Percentiles rank a stretch among this genome's conserved stretches.
Evolutionary conservation across 2,329 filamentous ascomycete species (phyloP).

Genomic region (Kalmusia sp.): DNA sequence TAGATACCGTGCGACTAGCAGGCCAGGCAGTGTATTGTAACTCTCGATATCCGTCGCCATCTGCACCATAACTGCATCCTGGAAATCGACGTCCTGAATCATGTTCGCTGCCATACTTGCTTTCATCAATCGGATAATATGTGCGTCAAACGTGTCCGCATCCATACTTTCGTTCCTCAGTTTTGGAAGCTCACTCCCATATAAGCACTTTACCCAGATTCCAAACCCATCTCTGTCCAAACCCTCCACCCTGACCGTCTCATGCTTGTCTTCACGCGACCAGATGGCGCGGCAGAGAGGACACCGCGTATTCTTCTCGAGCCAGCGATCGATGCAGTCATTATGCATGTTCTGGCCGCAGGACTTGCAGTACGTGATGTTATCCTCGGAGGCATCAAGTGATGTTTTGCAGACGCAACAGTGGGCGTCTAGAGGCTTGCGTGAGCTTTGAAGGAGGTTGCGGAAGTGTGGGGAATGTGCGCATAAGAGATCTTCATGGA

Average conservation of each 20-base stretch:
- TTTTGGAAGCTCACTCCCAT: background rate
- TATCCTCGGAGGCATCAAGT: background rate
- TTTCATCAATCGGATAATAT: background rate
- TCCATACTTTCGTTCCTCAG: background rate
- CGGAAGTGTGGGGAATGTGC: background rate
- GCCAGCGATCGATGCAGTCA: background rate
- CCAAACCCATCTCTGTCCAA: background rate
- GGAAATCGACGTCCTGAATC: background rate
- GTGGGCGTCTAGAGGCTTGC: background rate
- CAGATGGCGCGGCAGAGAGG: background rate
- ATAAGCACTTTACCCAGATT: background rate
- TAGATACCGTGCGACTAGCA: background rate
- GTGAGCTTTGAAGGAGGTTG: background rate
- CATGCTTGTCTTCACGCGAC: background rate
- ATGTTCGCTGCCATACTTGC: background rate
- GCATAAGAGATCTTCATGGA: no score
- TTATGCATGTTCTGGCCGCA: conserved; percentile 1
- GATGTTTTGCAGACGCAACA: background rate
- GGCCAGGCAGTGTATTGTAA: background rate
- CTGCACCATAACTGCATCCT: background rate
- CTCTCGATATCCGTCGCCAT: background rate
- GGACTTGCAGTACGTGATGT: background rate
- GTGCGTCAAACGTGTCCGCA: background rate
- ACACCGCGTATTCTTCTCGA: background rate
- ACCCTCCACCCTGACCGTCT: background rate